Base-by-base conservation (phyloP, 2,329 filamentous ascomycete species). In the Rosellinia necatrix region DNA sequence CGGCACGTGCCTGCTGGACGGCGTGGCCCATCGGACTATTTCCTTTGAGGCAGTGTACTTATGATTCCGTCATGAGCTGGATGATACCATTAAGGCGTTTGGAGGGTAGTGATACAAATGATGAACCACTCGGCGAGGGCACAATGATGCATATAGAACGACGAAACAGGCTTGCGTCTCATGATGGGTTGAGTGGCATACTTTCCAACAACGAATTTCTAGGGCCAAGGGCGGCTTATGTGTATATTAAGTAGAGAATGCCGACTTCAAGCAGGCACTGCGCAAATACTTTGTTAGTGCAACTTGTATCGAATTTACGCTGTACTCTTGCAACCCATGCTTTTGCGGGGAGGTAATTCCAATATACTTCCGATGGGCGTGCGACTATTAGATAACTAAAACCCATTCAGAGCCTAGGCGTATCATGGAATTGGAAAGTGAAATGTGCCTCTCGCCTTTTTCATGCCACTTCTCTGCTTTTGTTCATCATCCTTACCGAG, bases 1-100 rank as follows among this genome's bases (percentile, higher is more conserved):
- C 82, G 91, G 58, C 89, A 91, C 53, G 88, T 93, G 7, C 91
- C 91, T 2, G 85, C 88, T 9, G 89, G 83, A 52, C 80, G 86
- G 38, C 79, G 85, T 61, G 85, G 86, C 24, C 84, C 86, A 13
- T 84, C 83, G 49, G 87, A 90, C 69, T 90, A 90, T 75, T 90
- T 90, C 75, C 75, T 90, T 68, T 88, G 72, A 70, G 60, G 53
- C 51, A 61, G 57, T 66, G 43, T 59, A 55, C 53, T 54, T 63
- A 30, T 49, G 60, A 59, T 64, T 58, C 46, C 30, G 47, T 58
- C 47, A 58, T 49, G 60, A 62, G 58, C 55, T 61, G 49, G 53
- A 66, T 68, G 68, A 70, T 70, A 70, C 67, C 68, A 66, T 58
- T 55, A 57, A 56, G 62, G 62, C 62, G 62, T 64, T 64, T 46